These are phyloP conservation scores for Termitomyces sp. DNA, from an alignment of 768 basidiomycete genomes.

Conservation along the genomic window DNA sequence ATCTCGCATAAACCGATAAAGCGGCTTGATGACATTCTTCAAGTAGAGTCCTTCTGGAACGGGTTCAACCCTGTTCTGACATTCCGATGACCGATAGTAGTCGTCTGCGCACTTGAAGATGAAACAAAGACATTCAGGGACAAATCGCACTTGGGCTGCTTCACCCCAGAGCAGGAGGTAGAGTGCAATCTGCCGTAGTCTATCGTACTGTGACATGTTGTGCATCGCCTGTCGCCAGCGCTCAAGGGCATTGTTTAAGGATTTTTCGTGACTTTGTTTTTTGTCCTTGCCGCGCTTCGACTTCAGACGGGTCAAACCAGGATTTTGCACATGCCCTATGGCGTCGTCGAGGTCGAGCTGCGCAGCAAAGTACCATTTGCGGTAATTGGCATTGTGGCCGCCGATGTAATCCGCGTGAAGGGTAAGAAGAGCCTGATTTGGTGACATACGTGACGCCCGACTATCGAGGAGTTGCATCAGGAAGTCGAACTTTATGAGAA, in stretches of 20 bases:
- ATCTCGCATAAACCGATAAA: constrained; percentile 95
- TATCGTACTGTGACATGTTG: constrained; percentile 97
- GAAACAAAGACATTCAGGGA: constrained; percentile 96
- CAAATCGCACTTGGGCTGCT: constrained; percentile 94
- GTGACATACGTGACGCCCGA: constrained; percentile 94
- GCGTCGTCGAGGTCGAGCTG: constrained; percentile 98
- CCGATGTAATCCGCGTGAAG: constrained; percentile 99
- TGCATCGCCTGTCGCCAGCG: constrained; percentile 98
- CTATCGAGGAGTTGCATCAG: constrained; percentile 97
- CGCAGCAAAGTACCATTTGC: constrained; percentile 99
- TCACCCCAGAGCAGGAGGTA: constrained; percentile 98
- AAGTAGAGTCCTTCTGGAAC: constrained; percentile 96
- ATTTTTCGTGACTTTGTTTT: constrained; percentile 52
- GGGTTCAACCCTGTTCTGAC: constrained; percentile 86
- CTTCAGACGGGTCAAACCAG: constrained; percentile 79
- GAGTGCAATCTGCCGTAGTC: constrained; percentile 92
- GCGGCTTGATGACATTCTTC: constrained; percentile 82
- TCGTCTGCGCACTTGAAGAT: constrained; percentile 99
- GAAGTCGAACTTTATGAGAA: constrained; percentile 75
- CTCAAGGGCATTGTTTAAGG: constrained; percentile 77
- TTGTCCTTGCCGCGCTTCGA: constrained; percentile 52
- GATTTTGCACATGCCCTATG: constrained; percentile 87
- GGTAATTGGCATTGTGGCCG: constrained; percentile 96
- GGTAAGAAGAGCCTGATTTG: constrained; percentile 90
- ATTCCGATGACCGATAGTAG: constrained; percentile 98